phyloP scores from a whole-genome alignment of 116 monocot genomes.

The Papilionanthe hybrid region DNA sequence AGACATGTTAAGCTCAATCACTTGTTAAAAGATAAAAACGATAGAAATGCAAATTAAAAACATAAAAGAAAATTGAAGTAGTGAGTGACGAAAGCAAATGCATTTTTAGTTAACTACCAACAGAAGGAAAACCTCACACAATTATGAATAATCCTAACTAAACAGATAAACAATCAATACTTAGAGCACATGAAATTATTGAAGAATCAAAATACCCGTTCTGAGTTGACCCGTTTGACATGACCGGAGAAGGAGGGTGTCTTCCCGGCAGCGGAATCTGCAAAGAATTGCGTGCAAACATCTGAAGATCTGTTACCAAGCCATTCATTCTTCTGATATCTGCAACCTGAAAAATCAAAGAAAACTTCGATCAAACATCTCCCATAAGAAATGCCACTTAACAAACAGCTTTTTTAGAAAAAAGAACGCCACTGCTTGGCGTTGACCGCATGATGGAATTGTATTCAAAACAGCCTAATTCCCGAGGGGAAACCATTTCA shows the following conservation, averaged over 20 bases:
- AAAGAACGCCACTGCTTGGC: not conserved
- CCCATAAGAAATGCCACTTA: not conserved
- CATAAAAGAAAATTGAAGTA: not conserved
- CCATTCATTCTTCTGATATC: constrained; percentile 56
- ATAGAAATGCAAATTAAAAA: not conserved
- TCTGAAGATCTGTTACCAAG: constrained; percentile 61
- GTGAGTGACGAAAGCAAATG: not conserved
- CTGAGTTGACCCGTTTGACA: constrained; percentile 29
- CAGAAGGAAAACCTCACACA: not conserved
- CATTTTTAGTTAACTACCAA: not conserved
- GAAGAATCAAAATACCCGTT: constrained; percentile 29
- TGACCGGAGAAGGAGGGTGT: constrained; percentile 45
- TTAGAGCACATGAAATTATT: not conserved
- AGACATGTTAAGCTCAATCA: not conserved
- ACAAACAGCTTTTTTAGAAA: not conserved
- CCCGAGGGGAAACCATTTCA: not conserved
- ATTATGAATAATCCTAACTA: not conserved
- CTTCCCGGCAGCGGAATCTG: constrained; percentile 52
- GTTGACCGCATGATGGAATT: too few species aligned
- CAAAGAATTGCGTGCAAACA: constrained; percentile 52
- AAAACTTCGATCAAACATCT: not conserved
- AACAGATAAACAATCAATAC: not conserved
- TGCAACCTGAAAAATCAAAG: constrained; percentile 27
- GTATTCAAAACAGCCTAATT: not conserved
- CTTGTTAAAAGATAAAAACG: not conserved